Conservation (phyloP, 2,329 filamentous ascomycete species). For the Akanthomyces dipterigenus region DNA sequence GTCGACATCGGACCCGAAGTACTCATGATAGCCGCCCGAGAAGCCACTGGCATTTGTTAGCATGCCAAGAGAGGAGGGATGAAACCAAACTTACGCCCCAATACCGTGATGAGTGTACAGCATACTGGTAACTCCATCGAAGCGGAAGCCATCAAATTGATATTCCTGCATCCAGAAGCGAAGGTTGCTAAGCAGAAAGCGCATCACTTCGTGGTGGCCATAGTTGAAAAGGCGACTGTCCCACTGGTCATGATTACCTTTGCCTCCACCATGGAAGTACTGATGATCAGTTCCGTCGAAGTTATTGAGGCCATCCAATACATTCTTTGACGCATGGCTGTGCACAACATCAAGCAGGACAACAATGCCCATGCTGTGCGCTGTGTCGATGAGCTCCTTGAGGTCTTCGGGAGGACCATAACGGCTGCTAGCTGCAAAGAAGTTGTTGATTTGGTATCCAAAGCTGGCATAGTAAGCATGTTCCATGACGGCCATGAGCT, state of each 20-base stretch:
- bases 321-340: slow-evolving; percentile 97
- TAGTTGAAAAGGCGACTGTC: slow-evolving; percentile 98
- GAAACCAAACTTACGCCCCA: slow-evolving; percentile 63
- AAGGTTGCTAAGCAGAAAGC: slow-evolving; percentile 93
- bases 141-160: slow-evolving; percentile 91
- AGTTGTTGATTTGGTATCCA: slow-evolving; percentile 97
- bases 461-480: slow-evolving; percentile 99
- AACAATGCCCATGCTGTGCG: slow-evolving; percentile 82
- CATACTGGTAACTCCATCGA: slow-evolving; percentile 98
- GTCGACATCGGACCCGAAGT: slow-evolving; percentile 84
- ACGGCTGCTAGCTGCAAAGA: slow-evolving; percentile 94
- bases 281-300: slow-evolving; percentile 93
- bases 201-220: slow-evolving; percentile 83
- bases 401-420: slow-evolving; percentile 91
- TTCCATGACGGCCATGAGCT: slow-evolving; percentile 98
- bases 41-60: slow-evolving; percentile 62
- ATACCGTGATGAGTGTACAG: slow-evolving; percentile 94
- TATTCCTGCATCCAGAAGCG: slow-evolving; percentile 99
- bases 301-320: slow-evolving; percentile 87
- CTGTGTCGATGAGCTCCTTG: slow-evolving; percentile 93
- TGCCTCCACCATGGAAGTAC: slow-evolving; percentile 86
- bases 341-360: slow-evolving; percentile 95
- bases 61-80: neutral
- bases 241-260: slow-evolving; percentile 88
- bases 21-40: slow-evolving; percentile 96